phyloP scores from a whole-genome alignment of 768 basidiomycete species.

The Suillus decipiens region DNA sequence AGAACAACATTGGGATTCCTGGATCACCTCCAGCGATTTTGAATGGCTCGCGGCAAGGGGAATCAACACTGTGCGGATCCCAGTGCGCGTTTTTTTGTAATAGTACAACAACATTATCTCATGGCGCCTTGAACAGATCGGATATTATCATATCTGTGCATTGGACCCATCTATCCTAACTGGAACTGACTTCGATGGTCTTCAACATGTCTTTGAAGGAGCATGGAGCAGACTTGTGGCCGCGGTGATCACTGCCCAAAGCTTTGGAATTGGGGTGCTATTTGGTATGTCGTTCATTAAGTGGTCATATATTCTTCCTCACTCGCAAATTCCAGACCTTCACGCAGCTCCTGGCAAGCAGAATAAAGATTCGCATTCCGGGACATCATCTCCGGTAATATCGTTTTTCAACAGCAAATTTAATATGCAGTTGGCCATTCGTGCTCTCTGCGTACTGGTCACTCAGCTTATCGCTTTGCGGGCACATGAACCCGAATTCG shows the following conservation, averaged over 20 bases:
- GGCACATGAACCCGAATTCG: conserved; percentile 44
- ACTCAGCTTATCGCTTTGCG: conserved; percentile 44
- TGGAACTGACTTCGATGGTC: conserved; percentile 65
- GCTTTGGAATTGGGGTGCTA: conserved; percentile 68
- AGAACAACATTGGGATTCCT: conserved; percentile 51
- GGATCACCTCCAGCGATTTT: conserved; percentile 57
- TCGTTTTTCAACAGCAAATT: conserved; percentile 48
- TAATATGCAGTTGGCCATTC: conserved; percentile 49
- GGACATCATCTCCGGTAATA: conserved; percentile 50
- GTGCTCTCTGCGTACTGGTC: conserved; percentile 48
- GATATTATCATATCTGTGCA: conserved; percentile 70
- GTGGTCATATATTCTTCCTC: conserved; percentile 16
- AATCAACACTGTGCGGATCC: conserved; percentile 62
- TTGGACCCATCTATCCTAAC: conserved; percentile 56
- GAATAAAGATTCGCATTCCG: conserved; percentile 67
- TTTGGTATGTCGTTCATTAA: conserved; percentile 47
- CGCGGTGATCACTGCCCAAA: conserved; percentile 60
- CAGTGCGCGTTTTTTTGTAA: conserved; percentile 54
- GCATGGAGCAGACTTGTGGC: conserved; percentile 67
- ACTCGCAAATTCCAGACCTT: conserved; percentile 49
- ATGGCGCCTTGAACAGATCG: conserved; percentile 48
- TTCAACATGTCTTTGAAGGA: conserved; percentile 52
- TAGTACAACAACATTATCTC: conserved; percentile 5
- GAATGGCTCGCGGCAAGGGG: conserved; percentile 53
- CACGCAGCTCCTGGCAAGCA: conserved; percentile 79